Percentiles rank a stretch among this genome's conserved stretches.
These are phyloP conservation scores for Kluyveromyces siamensis DNA, from an alignment of 805 yeast species.

Conservation along the genomic window DNA sequence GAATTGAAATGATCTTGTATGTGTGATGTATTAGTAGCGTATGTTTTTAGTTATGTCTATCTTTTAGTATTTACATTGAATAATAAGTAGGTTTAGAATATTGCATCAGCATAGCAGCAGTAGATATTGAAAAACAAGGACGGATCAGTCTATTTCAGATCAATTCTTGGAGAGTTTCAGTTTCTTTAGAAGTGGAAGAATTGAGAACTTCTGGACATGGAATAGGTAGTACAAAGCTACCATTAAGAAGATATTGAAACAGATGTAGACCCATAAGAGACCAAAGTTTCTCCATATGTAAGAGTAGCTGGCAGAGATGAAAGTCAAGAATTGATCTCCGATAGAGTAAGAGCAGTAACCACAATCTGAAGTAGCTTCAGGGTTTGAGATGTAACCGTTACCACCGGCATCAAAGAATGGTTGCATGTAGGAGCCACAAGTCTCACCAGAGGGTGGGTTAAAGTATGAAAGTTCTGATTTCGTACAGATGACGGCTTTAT, in stretches of 20 bases:
- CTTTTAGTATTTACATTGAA: no score
- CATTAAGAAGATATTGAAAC: slow-evolving; percentile 42
- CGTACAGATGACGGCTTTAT: slow-evolving; percentile 42
- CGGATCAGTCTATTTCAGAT: not conserved
- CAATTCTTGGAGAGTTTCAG: not conserved
- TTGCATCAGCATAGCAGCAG: not conserved
- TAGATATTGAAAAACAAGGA: not conserved
- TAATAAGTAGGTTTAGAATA: no score
- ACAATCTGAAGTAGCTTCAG: slow-evolving; percentile 40
- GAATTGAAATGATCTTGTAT: no score
- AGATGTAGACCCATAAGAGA: slow-evolving; percentile 46
- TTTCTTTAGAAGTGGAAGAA: not conserved
- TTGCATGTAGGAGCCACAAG: slow-evolving; percentile 51
- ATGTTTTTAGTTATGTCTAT: no score
- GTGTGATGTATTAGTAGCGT: no score
- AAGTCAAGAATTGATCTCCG: slow-evolving; percentile 40
- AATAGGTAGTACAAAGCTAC: slow-evolving; percentile 24
- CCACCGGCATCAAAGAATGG: slow-evolving; percentile 32
- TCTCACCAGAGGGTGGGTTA: slow-evolving; percentile 48
- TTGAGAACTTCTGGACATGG: slow-evolving; percentile 14
- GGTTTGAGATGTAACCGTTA: slow-evolving; percentile 50
- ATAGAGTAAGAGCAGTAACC: slow-evolving; percentile 39
- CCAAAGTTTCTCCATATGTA: slow-evolving; percentile 63
- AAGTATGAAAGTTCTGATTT: slow-evolving; percentile 40
- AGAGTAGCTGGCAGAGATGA: slow-evolving; percentile 35